Base-by-base conservation (phyloP, 805 yeast genomes). In the Lachancea sp. region DNA sequence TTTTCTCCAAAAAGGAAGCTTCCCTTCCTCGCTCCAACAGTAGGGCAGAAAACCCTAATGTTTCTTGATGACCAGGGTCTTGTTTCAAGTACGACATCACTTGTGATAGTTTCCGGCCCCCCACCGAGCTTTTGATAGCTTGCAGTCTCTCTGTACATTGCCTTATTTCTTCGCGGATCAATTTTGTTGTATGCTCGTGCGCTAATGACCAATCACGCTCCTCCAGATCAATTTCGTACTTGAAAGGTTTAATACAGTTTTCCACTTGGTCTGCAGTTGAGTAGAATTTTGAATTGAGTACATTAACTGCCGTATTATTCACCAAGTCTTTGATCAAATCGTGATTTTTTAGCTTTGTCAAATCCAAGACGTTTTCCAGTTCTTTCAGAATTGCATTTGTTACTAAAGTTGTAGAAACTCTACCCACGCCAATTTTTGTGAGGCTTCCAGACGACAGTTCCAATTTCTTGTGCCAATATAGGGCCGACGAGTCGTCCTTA, bases 221-320 rank as follows among this genome's bases (percentile, higher is more conserved):
- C 57, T 92, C 97, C 36, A 92, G 77, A 56, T 92, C 99, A 45
- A 92, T 89, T 56, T 92, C 99, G 60, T 90, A 92, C 65, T 92
- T 92, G 68, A 83, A 92, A 2, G 99, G 99, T 60, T 92, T 92
- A 55, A 92, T 90, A 65, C 97, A 89, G 62, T 94, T 92, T 56
- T 92, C 99, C 5, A 92, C 97, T 61, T 92, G 99, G 60, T 94
- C 99, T 0, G 98, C 95, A 0, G 98, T 90, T 1, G 95, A 81
- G 48, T 80, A 85, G 58, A 75, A 92, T 48, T 90, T 78, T 20
- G 83, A 67, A 47, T 80, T 80, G 46, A 92, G 68, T 5, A 92
- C 95, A 18, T 79, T 69, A 23, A 75, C 72, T 0, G 96, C 95
- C 2, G 97, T 95, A 29, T 87, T 95, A 39, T 74, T 76, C 8